Base-by-base conservation (phyloP, 805 yeast genomes). In the Sugiyamaella qingdaonensis region DNA sequence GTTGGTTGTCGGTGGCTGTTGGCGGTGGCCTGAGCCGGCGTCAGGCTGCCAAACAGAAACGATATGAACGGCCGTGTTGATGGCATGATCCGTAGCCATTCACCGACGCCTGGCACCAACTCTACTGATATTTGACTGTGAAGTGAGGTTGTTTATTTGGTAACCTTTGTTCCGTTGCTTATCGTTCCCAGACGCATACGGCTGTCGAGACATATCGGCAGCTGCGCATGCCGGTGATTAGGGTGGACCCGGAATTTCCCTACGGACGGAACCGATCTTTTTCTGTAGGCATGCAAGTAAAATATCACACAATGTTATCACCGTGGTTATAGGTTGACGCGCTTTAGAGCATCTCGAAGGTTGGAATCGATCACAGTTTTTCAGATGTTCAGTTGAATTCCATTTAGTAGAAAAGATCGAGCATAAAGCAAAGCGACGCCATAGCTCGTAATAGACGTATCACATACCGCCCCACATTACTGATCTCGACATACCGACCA, bases 11-110 rank as follows among this genome's bases (percentile, higher is more conserved):
- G 48, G 24, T 10, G 48, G 29, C 39, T 11, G 19, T 14, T 33
- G 13, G 43, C 16, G 5, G 48, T 10, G 13, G 48, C 29, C 24
- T 18, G 39, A 10, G 32, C 21, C 13, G 48, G 19, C 48, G 48
- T 29, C 37, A 45, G n/a, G 19, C 48, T 45, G 24, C 61, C 60
- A 47, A 57, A 53, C 46, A 60, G 48, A 50, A 60, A 58, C 43
- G 63, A 60, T 10, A 60, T 55, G 43, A 60, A 52, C 39, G 62
- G 63, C 32, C 59, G 49, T 10, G 62, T 54, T 19, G 62, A 55
- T 9, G 63, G 63, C 63, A 60, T 60, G 32, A 10, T 21, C 18
- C 31, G 27, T 10, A 27, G 18, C 29, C 31, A 35, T 33, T 16
- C 45, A 37, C 7, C 10, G 14, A 34, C 14, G 39, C 14, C 39